Evolutionary conservation across 2,329 filamentous ascomycete genomes (phyloP).

Genomic region (Alternaria ethzedia): DNA sequence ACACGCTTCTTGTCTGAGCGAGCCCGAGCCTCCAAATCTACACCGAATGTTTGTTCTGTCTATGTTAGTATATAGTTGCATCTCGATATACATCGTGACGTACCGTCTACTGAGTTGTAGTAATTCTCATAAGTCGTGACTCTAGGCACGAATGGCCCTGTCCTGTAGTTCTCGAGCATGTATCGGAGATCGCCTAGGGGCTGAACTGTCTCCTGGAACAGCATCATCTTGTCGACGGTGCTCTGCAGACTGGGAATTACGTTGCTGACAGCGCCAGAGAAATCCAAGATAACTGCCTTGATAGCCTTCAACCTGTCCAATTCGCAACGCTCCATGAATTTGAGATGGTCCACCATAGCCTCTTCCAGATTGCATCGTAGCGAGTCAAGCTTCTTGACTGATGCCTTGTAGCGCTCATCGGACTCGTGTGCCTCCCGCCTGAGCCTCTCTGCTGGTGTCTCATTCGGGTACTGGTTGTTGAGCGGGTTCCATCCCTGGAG

Average conservation of each 20-base stretch:
- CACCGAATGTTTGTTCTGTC: slow-evolving; percentile 90
- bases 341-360: slow-evolving; percentile 88
- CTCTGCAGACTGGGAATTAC: slow-evolving; percentile 96
- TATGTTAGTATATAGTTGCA: slow-evolving; percentile 19
- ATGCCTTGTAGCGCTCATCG: slow-evolving; percentile 90
- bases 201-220: slow-evolving; percentile 99
- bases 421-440: slow-evolving; percentile 87
- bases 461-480: slow-evolving; percentile 88
- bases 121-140: slow-evolving; percentile 98
- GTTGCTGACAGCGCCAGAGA: slow-evolving; percentile 96
- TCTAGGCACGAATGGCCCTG: slow-evolving; percentile 87
- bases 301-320: slow-evolving; percentile 95
- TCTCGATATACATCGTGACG: slow-evolving; percentile 7
- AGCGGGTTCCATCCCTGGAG: slow-evolving; percentile 91
- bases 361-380: slow-evolving; percentile 95
- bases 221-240: slow-evolving; percentile 97
- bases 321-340: slow-evolving; percentile 97
- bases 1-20: slow-evolving; percentile 95
- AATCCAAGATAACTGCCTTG: slow-evolving; percentile 97
- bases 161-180: slow-evolving; percentile 94
- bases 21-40: slow-evolving; percentile 94
- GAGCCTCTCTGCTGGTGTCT: slow-evolving; percentile 85
- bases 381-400: slow-evolving; percentile 84
- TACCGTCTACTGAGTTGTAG: slow-evolving; percentile 90
- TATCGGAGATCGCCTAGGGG: slow-evolving; percentile 89